Base-by-base conservation (phyloP, 1,139 yeast species). In the Magnusiomyces starmeri region DNA sequence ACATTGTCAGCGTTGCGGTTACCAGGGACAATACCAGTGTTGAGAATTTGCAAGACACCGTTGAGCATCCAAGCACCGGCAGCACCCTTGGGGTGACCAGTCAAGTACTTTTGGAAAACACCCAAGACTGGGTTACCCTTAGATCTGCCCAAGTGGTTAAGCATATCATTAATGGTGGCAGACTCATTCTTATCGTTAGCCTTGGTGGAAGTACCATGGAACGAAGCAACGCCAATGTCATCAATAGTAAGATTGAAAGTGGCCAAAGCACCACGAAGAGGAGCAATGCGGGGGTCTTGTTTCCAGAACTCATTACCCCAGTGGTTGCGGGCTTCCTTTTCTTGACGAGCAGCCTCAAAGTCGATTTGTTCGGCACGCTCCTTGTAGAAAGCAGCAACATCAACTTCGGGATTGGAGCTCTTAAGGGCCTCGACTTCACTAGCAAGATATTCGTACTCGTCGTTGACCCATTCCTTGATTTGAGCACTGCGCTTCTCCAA, bases 31-130 rank as follows among this genome's bases (percentile, higher is more conserved):
- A 90, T 69, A 73, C 98, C 98, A 65, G 87, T 71, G 74, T 87
- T 85, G 70, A 92, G 77, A 61, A 90, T 84, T 77, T 92, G 99
- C 62, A 92, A 76, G 57, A 90, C 96, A 74, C 99, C 99, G 72
- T 92, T 94, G 79, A 92, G 77, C 98, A 94, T 92, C 98, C 98
- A 92, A 57, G 99, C 97, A 79, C 97, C 98, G 54, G 99, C 99
- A 63, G 98, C 98, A 81, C 98, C 99, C 85, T 92, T 92, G 66
- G 98, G 98, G 77, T 92, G 99, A 75, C 98, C 99, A 65, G 99
- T 92, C 67, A 92, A 81, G 82, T 81, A 92, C 75, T 92, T 92
- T 75, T 92, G 99, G 95, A 92, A 90, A 52, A 92, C 95, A 79
- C 97, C 97, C 64, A 85, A 78, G 52, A 94, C 89, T 61, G 98